Evolutionary conservation across 352 stramenopile species (phyloP), one percentile per base, ranked within the genome.

Genomic region (Globisporangium carolinianum): DNA sequence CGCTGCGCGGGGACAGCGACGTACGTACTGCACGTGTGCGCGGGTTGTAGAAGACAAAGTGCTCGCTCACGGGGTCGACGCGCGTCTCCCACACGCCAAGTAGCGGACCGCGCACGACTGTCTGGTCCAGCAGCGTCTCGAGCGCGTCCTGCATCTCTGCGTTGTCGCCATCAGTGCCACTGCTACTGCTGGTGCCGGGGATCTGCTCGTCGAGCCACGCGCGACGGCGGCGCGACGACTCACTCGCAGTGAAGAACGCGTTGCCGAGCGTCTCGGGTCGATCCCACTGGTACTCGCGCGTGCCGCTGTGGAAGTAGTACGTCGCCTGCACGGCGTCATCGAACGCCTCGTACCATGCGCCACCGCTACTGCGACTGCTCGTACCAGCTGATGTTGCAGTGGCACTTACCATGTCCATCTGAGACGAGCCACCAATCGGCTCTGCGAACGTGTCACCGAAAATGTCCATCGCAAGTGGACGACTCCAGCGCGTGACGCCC

Each of bases 221-320:
- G 0, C 58, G 56, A 0, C 72, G 67, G 2, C 68, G 68, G 9
- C 74, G 67, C 17, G 76, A 73, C 32, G 76, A 73, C 35, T 76
- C 66, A 8, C 62, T 72, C 36, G 76, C 72, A 1, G 75, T 76
- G 48, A 74, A 72, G 58, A 70, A 74, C 14, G 63, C 60, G 24
- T 72, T 62, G 5, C 59, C 55, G 18, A 75, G 47, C 35, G 50
- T 55, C 6, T 77, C 66, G 2, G 79, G 79, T 41, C 64, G 70
- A 37, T 90, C 75, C 85, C 85, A 94, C 48, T 86, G 76, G 47
- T 85, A 89, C 55, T 93, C 86, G 48, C 84, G 76, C 3, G 79
- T 91, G 49, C 70, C 39, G 8, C 55, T 60, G 61, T 95, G 91
- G 65, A 79, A 95, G 65, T 81, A 95, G 59, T 93, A 95, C 4